Conservation (phyloP, 164 flowering plant species). For the Vitis amurensis region DNA sequence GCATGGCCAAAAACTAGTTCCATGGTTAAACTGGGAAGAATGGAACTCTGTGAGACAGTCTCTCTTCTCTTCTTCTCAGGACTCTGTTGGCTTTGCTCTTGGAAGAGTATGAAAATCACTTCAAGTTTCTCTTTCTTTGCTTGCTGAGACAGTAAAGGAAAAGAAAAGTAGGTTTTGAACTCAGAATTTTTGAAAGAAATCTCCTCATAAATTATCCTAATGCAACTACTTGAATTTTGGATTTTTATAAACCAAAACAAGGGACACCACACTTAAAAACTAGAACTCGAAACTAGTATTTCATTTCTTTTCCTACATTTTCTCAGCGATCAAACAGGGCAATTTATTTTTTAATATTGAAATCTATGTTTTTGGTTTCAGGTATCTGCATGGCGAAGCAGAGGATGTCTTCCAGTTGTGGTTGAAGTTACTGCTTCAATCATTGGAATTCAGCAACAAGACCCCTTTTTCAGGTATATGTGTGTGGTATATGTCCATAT, state of each 20-base stretch:
- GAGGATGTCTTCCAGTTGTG: conserved; percentile 69
- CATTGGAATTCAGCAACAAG: conserved; percentile 71
- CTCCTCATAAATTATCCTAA: too few species aligned
- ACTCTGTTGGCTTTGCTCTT: conserved; percentile 52
- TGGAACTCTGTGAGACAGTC: conserved; percentile 74
- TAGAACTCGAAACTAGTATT: not conserved
- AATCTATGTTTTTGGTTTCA: conserved; percentile 20
- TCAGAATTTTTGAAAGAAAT: too few species aligned
- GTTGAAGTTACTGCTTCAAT: conserved; percentile 75
- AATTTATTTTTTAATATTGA: not conserved
- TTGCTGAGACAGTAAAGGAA: not conserved
- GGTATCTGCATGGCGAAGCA: conserved; percentile 79
- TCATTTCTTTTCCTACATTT: not conserved
- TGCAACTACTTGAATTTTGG: too few species aligned
- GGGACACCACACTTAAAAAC: too few species aligned
- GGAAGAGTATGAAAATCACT: conserved; percentile 40
- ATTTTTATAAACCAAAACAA: too few species aligned
- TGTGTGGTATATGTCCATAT: not conserved
- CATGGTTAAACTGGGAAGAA: conserved; percentile 89
- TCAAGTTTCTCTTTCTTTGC: not conserved
- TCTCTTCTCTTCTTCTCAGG: conserved; percentile 67
- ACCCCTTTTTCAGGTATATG: conserved; percentile 62
- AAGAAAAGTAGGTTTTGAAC: too few species aligned
- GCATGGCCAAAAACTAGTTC: conserved; percentile 52
- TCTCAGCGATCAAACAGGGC: too few species aligned